A percentile compares a stretch with the other conserved stretches of the same genome.
These are phyloP conservation scores for Priceomyces carsonii DNA, from an alignment of 805 yeast species.

Conservation along the genomic window DNA sequence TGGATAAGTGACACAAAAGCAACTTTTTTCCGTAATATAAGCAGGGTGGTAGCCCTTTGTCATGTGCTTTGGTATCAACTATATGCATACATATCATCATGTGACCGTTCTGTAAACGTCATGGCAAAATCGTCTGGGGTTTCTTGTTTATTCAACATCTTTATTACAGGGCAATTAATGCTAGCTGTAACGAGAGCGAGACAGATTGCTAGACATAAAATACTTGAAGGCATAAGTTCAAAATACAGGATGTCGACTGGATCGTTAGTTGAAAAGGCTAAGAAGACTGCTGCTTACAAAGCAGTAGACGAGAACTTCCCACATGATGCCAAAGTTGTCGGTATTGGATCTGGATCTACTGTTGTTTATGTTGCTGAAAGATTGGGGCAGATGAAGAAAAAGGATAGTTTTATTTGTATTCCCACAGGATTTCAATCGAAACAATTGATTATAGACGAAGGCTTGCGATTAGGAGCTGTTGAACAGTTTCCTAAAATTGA, in stretches of 20 bases:
- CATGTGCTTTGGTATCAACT: no score
- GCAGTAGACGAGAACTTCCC: constrained; percentile 92
- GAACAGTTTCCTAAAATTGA: constrained; percentile 84
- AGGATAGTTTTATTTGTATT: constrained; percentile 67
- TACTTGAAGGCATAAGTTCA: constrained; percentile 1
- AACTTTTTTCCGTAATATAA: background rate
- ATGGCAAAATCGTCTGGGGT: no score
- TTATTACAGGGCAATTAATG: no score
- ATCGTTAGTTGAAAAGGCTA: constrained; percentile 71
- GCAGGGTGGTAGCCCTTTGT: background rate
- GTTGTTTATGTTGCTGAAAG: constrained; percentile 97
- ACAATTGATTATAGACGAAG: constrained; percentile 79
- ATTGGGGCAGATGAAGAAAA: constrained; percentile 65
- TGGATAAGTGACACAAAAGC: constrained; percentile 1
- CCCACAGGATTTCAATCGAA: constrained; percentile 98
- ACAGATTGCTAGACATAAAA: background rate
- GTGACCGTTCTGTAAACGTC: no score
- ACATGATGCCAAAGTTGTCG: constrained; percentile 68
- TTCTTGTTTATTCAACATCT: no score
- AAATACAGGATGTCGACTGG: constrained; percentile 11
- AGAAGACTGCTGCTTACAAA: constrained; percentile 82
- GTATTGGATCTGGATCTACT: constrained; percentile 96
- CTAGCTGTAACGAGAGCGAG: constrained; percentile 1
- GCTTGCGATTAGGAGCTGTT: constrained; percentile 72
- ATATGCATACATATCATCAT: no score